These are phyloP conservation scores for Diutina siamensis DNA, from an alignment of 1,139 yeast species.

Conservation along the genomic window DNA sequence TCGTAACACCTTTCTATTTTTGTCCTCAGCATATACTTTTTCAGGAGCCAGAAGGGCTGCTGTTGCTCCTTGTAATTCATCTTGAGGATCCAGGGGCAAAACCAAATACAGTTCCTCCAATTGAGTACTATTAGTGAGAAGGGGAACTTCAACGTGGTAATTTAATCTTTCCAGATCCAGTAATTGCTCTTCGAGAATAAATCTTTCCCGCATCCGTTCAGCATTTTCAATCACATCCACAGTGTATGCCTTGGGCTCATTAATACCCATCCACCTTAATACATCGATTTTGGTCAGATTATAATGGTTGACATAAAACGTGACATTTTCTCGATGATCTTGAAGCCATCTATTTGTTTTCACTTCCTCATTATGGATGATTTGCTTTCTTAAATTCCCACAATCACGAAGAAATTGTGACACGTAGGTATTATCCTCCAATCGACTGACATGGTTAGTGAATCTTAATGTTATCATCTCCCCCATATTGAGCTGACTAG, in stretches of 20 bases:
- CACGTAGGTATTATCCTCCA: constrained; percentile 23
- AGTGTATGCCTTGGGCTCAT: constrained; percentile 22
- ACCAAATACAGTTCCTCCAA: background rate
- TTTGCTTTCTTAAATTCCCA: constrained; percentile 29
- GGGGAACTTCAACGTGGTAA: constrained; percentile 29
- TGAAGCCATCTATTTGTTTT: constrained; percentile 42
- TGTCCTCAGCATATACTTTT: constrained; percentile 40
- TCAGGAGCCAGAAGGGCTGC: constrained; percentile 9
- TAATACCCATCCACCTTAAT: constrained; percentile 13
- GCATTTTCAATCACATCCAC: constrained; percentile 59
- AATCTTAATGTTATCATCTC: constrained; percentile 26
- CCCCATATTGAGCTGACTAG: constrained; percentile 13
- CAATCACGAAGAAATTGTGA: constrained; percentile 36
- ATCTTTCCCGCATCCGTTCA: constrained; percentile 49
- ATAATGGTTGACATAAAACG: constrained; percentile 38
- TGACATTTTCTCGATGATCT: constrained; percentile 50
- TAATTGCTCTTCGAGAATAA: constrained; percentile 41
- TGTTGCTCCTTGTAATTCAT: constrained; percentile 9
- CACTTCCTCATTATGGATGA: constrained; percentile 36
- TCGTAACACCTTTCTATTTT: constrained; percentile 60
- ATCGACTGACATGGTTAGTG: constrained; percentile 27
- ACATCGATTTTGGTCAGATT: constrained; percentile 33
- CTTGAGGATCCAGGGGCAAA: constrained; percentile 9
- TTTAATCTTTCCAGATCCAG: constrained; percentile 32
- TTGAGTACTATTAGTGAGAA: constrained; percentile 8